phyloP scores from a whole-genome alignment of 192 early-diverging fungal species.

The Coemansia asiatica region DNA sequence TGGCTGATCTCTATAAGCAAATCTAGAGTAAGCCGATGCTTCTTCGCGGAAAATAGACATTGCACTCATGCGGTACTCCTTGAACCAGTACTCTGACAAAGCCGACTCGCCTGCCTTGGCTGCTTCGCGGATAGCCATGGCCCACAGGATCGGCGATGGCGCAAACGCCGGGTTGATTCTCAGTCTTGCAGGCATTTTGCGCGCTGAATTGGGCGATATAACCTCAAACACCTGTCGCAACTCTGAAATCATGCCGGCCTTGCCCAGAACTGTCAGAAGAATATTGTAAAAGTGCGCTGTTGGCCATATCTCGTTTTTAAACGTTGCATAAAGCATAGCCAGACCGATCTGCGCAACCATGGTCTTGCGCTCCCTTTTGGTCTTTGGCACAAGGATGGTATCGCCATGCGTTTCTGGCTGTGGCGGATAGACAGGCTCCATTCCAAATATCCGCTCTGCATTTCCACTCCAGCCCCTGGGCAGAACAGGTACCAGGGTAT shows the following conservation, averaged over 20 bases:
- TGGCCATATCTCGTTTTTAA: constrained; percentile 25
- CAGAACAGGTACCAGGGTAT: constrained; percentile 24
- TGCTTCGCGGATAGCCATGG: constrained; percentile 31
- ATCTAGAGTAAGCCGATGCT: constrained; percentile 37
- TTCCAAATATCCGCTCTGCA: constrained; percentile 1
- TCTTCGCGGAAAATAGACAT: constrained; percentile 49
- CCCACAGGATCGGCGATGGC: constrained; percentile 34
- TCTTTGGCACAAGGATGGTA: constrained; percentile 17
- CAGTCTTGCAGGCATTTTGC: constrained; percentile 21
- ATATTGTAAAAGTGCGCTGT: constrained; percentile 29
- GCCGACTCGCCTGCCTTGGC: constrained; percentile 13
- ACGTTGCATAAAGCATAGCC: constrained; percentile 35
- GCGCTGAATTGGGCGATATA: constrained; percentile 28
- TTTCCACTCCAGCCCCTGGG: constrained; percentile 15
- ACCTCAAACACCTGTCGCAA: constrained; percentile 35
- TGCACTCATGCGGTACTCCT: constrained; percentile 50
- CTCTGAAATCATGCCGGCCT: constrained; percentile 13
- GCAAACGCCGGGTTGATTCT: constrained; percentile 27
- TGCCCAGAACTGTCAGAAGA: constrained; percentile 21
- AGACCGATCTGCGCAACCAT: constrained; percentile 42
- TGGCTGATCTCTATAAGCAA: constrained; percentile 11
- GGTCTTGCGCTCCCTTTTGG: constrained; percentile 3
- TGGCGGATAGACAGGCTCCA: constrained; percentile 41
- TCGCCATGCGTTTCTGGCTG: constrained; percentile 20
- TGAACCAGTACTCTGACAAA: constrained; percentile 44